A percentile compares a stretch with the other conserved stretches of the same genome.
Conservation (phyloP, 1,284 basidiomycete species). For the Pseudozyma hubeiensis region DNA sequence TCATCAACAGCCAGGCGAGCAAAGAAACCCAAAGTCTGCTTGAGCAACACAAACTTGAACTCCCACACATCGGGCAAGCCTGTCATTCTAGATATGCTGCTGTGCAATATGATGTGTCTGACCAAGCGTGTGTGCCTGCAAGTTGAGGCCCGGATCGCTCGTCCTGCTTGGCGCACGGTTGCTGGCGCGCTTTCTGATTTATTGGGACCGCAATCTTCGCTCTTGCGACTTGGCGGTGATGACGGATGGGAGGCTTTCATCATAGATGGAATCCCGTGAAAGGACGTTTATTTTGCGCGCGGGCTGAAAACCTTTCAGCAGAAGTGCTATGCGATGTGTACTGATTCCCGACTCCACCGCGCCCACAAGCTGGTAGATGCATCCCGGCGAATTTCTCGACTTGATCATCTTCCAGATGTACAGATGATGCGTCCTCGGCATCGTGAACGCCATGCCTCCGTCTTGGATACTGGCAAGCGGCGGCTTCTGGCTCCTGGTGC, state of each 20-base stretch:
- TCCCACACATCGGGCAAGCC: too few relatives aligned
- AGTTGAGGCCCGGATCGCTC: too few relatives aligned
- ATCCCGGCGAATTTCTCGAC: not conserved
- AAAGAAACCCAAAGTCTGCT: not conserved
- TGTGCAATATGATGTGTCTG: too few relatives aligned
- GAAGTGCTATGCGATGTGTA: too few relatives aligned
- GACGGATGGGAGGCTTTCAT: not conserved
- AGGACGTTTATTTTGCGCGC: not conserved
- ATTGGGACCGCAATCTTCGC: too few relatives aligned
- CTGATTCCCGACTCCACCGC: not conserved
- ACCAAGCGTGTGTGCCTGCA: too few relatives aligned
- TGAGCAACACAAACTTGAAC: too few relatives aligned
- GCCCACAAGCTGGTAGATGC: conserved; percentile 6
- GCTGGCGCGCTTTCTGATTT: too few relatives aligned
- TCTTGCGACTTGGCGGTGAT: too few relatives aligned
- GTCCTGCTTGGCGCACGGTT: too few relatives aligned
- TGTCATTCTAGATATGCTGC: not conserved
- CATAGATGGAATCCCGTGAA: not conserved
- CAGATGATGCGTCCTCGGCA: not conserved
- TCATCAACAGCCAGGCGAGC: not conserved
- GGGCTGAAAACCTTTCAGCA: not conserved
- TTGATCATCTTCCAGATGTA: conserved; percentile 1
- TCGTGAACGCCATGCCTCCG: not conserved
- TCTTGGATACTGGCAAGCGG: not conserved
- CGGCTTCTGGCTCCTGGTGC: not conserved